phyloP scores from a whole-genome alignment of 257 asterid species.

The Rhazya stricta region DNA sequence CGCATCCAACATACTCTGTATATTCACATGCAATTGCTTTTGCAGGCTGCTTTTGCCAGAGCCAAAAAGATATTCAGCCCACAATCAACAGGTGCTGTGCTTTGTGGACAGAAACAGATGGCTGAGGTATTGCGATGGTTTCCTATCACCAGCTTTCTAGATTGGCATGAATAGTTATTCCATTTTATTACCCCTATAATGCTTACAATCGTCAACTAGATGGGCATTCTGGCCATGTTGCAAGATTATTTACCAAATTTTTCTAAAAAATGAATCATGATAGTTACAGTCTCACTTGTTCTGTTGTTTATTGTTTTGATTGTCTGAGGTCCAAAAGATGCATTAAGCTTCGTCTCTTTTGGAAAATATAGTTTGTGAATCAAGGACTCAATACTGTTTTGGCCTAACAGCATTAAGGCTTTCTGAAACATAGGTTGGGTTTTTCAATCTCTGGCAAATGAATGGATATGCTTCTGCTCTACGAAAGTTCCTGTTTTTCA shows the following conservation, averaged over 20 bases:
- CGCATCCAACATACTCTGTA: neutral
- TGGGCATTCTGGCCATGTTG: neutral
- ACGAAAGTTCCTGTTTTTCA: neutral
- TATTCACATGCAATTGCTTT: conserved; percentile 19
- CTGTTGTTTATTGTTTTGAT: neutral
- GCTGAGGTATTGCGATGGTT: conserved; percentile 59
- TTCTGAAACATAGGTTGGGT: neutral
- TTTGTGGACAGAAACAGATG: conserved; percentile 88
- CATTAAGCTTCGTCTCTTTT: neutral
- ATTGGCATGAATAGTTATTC: neutral
- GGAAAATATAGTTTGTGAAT: neutral
- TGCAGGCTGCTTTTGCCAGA: conserved; percentile 79
- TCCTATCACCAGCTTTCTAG: neutral
- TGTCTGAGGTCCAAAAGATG: neutral
- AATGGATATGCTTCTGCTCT: neutral
- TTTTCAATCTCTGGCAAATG: neutral
- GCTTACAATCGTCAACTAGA: too few relatives aligned
- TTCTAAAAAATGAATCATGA: neutral
- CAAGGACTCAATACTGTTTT: neutral
- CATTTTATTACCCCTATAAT: neutral
- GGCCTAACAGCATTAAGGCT: neutral
- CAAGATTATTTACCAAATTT: neutral
- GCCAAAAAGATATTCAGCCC: conserved; percentile 58
- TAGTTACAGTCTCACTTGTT: neutral
- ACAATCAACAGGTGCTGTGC: conserved; percentile 71